phyloP scores from a whole-genome alignment of 1,284 basidiomycete species.

The Leccinum solheimii region DNA sequence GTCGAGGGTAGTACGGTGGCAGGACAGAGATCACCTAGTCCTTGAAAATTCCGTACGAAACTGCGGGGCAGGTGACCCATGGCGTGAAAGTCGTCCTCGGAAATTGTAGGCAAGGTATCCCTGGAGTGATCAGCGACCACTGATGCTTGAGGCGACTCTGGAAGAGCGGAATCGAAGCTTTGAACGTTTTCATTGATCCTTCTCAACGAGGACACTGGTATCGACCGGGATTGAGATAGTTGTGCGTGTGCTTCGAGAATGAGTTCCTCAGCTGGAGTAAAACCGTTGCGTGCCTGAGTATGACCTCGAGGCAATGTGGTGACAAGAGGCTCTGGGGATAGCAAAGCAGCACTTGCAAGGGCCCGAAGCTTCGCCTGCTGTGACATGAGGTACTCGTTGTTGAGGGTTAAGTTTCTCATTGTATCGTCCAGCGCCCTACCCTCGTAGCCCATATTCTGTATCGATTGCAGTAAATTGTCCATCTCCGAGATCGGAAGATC shows the following conservation, averaged over 20 bases:
- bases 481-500: conserved; percentile 21
- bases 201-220: conserved; percentile 5
- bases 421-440: conserved; percentile 15
- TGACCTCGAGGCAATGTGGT: conserved; percentile 27
- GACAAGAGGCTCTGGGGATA: conserved; percentile 17
- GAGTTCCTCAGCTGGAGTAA: conserved; percentile 65
- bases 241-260: conserved; percentile 57
- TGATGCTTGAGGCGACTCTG: background rate
- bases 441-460: conserved; percentile 26
- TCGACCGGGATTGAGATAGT: conserved; percentile 6
- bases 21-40: background rate
- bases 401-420: conserved; percentile 16
- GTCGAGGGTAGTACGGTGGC: background rate
- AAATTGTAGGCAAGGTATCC: conserved; percentile 35
- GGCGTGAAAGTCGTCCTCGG: conserved; percentile 42
- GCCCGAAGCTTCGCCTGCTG: conserved; percentile 28
- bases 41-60: conserved; percentile 10
- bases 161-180: conserved; percentile 1
- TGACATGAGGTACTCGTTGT: conserved; percentile 20
- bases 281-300: conserved; percentile 52
- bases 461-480: conserved; percentile 27
- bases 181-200: conserved; percentile 7
- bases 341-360: conserved; percentile 22
- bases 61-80: conserved; percentile 13
- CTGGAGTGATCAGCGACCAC: conserved; percentile 9